phyloP scores from a whole-genome alignment of 352 stramenopile genomes.

The Nothophytophthora sp. region DNA sequence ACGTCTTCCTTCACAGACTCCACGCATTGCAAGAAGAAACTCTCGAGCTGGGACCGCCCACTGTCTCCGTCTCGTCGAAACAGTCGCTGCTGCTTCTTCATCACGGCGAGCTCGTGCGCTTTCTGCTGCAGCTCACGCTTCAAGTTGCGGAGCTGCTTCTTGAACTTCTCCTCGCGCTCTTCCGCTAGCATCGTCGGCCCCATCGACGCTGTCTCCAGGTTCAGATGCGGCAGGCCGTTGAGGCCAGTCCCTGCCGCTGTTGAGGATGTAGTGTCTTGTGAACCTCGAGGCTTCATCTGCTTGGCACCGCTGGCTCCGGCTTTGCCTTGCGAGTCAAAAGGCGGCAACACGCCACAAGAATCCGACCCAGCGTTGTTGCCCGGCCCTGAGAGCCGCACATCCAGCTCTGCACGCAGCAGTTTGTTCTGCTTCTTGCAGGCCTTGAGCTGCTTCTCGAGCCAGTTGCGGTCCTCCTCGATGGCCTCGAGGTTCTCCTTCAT shows the following conservation, averaged over 20 bases:
- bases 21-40: slow-evolving; percentile 84
- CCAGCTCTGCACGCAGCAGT: slow-evolving; percentile 80
- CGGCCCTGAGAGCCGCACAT: slow-evolving; percentile 48
- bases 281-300: slow-evolving; percentile 10
- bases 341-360: slow-evolving; percentile 22
- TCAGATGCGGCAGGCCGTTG: slow-evolving; percentile 35
- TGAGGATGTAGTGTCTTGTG: slow-evolving; percentile 12
- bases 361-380: slow-evolving; percentile 29
- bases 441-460: slow-evolving; percentile 93
- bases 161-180: slow-evolving; percentile 70
- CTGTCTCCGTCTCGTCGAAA: slow-evolving; percentile 27
- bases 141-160: slow-evolving; percentile 61
- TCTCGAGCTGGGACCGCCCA: slow-evolving; percentile 56
- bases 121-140: slow-evolving; percentile 75
- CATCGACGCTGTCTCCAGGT: slow-evolving; percentile 22
- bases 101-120: slow-evolving; percentile 45
- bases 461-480: slow-evolving; percentile 91
- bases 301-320: slow-evolving; percentile 14
- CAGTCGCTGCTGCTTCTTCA: slow-evolving; percentile 43
- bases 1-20: slow-evolving; percentile 84
- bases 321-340: slow-evolving; percentile 38
- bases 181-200: slow-evolving; percentile 26
- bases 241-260: background rate
- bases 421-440: slow-evolving; percentile 95
- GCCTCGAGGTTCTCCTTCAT: slow-evolving; percentile 92